phyloP scores from a whole-genome alignment of 2,329 filamentous ascomycete genomes.

The Penicillium digitatum region DNA sequence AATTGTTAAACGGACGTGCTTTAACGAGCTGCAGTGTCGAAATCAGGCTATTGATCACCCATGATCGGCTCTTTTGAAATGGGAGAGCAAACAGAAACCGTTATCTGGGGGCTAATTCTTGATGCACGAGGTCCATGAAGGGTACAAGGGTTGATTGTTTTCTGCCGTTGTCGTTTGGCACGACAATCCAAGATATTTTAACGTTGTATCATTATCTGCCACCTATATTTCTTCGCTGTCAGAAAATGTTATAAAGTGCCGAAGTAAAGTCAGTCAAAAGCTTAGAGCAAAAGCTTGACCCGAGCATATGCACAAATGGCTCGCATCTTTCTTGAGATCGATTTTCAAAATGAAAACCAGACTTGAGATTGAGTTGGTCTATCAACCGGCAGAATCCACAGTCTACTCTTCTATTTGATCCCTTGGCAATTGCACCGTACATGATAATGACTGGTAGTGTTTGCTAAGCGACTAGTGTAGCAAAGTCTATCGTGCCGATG shows the following conservation, averaged over 20 bases:
- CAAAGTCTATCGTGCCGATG: neutral
- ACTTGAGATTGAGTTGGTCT: neutral
- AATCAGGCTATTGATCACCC: neutral
- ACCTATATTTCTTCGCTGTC: no score
- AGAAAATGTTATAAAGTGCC: neutral
- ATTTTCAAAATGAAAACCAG: no score
- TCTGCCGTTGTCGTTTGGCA: neutral
- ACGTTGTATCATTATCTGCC: no score
- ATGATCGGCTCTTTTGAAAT: conserved; percentile 3
- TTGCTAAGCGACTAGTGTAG: neutral
- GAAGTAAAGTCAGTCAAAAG: neutral
- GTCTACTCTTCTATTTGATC: neutral
- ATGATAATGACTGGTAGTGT: neutral
- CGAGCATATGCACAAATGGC: neutral
- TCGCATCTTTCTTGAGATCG: neutral
- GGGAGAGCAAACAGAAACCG: neutral
- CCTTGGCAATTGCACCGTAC: neutral
- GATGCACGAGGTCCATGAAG: neutral
- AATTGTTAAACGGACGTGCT: neutral
- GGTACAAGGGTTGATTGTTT: neutral
- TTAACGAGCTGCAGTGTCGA: neutral
- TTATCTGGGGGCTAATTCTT: neutral
- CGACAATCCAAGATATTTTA: neutral
- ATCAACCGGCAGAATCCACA: neutral
- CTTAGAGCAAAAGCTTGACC: neutral